These are phyloP conservation scores for Bathelium albidoporum DNA, from an alignment of 495 filamentous ascomycete genomes.

Conservation along the genomic window DNA sequence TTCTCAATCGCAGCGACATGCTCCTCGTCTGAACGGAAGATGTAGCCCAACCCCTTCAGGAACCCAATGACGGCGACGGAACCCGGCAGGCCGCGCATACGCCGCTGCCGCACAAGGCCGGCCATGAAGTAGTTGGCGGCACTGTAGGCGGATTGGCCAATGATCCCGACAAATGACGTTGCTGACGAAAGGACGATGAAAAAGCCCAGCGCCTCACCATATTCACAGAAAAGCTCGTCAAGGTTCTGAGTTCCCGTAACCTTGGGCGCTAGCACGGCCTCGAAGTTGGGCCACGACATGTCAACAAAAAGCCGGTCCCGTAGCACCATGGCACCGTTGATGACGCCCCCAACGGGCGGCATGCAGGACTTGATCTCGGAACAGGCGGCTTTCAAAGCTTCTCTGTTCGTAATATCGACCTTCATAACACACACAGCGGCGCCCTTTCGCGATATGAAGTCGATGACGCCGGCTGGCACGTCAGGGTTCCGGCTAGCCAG, in stretches of 20 bases:
- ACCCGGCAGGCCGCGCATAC: neutral
- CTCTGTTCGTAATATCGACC: neutral
- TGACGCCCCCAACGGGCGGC: neutral
- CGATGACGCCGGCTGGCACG: neutral
- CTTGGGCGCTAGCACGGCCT: neutral
- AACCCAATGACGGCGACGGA: neutral
- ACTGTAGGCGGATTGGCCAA: neutral
- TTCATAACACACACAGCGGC: neutral
- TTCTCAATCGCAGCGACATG: neutral
- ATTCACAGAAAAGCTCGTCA: neutral
- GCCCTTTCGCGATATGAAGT: neutral
- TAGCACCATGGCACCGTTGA: neutral
- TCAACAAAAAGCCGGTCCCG: neutral
- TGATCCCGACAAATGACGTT: neutral
- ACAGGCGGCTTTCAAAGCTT: neutral
- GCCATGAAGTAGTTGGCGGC: neutral
- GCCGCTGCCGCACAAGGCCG: neutral
- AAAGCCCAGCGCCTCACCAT: neutral
- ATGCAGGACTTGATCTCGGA: neutral
- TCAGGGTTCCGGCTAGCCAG: neutral
- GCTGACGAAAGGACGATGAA: neutral
- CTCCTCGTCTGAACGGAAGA: neutral
- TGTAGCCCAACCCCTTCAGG: neutral
- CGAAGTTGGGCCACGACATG: neutral
- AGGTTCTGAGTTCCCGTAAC: neutral